Base-by-base conservation (phyloP, 352 stramenopile species). In the Globisporangium cystogenes region DNA sequence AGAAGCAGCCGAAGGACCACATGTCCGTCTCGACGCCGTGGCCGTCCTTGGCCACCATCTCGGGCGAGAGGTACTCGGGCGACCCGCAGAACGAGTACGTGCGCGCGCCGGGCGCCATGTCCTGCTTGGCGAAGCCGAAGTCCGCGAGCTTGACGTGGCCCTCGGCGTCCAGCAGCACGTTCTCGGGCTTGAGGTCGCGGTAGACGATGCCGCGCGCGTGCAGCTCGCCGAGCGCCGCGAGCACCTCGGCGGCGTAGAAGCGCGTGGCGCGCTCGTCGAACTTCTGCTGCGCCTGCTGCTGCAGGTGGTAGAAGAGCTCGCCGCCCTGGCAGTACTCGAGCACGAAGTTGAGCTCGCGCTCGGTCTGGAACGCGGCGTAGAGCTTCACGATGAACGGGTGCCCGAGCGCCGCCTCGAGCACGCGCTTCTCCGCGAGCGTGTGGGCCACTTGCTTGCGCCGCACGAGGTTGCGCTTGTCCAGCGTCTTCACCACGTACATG, bases 1-100 rank as follows among this genome's bases (percentile, higher is more conserved):
- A 72, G 55, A 93, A 90, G 76, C 82, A 93, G 57, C 82, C 82
- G 49, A 90, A 91, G 7, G 82, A 91, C 82, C 82, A 93, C 72
- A 93, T 86, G 65, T 93, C 82, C 6, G 82, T 93, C 55, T 86
- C 72, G 27, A 90, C 68, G 37, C 76, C 73, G 39, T 93, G 82
- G 45, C 82, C 82, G 33, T 75, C 43, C 31, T 85, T 84, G 47
- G 62, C 60, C 41, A 90, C 82, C 82, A 93, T 93, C 60, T 93
- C 82, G n/a, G 82, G 82, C 29, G 82, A 93, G 26, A 93, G 55
- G 41, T 93, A 93, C 65, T 91, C 80, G 14, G 82, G 82, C 8
- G 82, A 93, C 20, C 82, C 82, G 27, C 82, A 93, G 62, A 93
- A 93, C 21, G 82, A 91, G 51, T 74, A 91, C 16, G 82, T 89